These are phyloP conservation scores for Rosa lucieae DNA, from an alignment of 306 rosid genomes.

Conservation along the genomic window DNA sequence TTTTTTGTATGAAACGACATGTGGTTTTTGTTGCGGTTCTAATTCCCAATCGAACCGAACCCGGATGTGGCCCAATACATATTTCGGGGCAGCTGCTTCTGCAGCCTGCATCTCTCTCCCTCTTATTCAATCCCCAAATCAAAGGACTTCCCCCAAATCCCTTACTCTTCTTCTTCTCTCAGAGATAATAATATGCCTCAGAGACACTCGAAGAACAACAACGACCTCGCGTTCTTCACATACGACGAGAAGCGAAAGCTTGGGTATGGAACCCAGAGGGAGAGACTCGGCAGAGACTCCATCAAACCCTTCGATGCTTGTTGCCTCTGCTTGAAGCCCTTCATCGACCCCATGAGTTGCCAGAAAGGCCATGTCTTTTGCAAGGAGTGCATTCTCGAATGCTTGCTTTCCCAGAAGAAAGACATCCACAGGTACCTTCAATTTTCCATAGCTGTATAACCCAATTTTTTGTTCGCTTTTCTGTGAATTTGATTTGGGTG, in stretches of 20 bases:
- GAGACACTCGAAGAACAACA: slow-evolving; percentile 98
- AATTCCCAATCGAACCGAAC: neutral
- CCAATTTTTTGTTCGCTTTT: neutral
- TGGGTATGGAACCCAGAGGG: slow-evolving; percentile 94
- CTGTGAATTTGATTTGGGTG: neutral
- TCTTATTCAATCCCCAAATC: neutral
- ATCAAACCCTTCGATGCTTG: slow-evolving; percentile 97
- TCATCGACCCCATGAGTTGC: slow-evolving; percentile 84
- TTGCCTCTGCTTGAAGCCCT: slow-evolving; percentile 85
- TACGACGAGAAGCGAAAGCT: slow-evolving; percentile 94
- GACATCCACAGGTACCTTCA: slow-evolving; percentile 73
- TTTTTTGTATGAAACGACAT: no score
- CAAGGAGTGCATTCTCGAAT: slow-evolving; percentile 86
- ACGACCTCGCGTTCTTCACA: slow-evolving; percentile 98
- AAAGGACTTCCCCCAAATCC: neutral
- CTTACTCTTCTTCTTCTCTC: neutral
- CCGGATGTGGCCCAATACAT: no score
- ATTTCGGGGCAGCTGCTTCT: neutral
- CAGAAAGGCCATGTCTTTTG: slow-evolving; percentile 90
- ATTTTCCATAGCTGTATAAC: neutral
- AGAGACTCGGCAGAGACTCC: slow-evolving; percentile 87
- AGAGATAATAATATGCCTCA: slow-evolving; percentile 65
- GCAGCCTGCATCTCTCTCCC: neutral
- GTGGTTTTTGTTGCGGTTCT: no score
- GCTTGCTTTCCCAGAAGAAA: slow-evolving; percentile 88